phyloP scores from a whole-genome alignment of 202 grass and related monocot genomes.

The Saccharum hybrid region DNA sequence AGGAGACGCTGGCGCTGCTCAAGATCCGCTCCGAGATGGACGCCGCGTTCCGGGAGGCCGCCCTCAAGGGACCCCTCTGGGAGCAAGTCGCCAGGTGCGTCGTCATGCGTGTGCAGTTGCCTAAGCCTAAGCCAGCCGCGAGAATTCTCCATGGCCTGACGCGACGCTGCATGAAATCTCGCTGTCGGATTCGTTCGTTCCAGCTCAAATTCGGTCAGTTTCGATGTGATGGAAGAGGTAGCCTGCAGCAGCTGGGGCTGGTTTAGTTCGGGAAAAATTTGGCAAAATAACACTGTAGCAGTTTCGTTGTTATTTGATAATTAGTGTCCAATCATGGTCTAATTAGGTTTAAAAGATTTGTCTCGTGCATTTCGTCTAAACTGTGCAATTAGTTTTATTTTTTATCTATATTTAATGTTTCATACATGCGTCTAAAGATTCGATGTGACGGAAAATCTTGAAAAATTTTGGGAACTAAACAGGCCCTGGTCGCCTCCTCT shows the following conservation, averaged over 20 bases:
- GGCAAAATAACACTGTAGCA: too few species aligned
- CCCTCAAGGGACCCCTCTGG: conserved; percentile 94
- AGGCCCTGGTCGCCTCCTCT: neutral
- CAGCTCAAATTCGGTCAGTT: conserved; percentile 27
- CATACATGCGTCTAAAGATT: too few species aligned
- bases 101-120: neutral
- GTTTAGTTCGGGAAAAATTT: too few species aligned
- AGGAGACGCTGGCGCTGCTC: conserved; percentile 89
- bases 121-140: too few species aligned
- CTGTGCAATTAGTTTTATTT: too few species aligned
- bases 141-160: conserved; percentile 1
- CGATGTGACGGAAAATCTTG: too few species aligned
- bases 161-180: conserved; percentile 34
- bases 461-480: too few species aligned
- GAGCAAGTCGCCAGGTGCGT: conserved; percentile 90
- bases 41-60: conserved; percentile 80
- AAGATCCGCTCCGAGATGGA: conserved; percentile 97
- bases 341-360: too few species aligned
- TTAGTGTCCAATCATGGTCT: too few species aligned
- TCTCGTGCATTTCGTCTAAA: too few species aligned
- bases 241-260: neutral
- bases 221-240: neutral
- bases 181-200: conserved; percentile 23
- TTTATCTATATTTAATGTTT: too few species aligned
- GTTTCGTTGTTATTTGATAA: too few species aligned